Evolutionary conservation across 768 basidiomycete species (phyloP), one percentile per base, ranked within the genome.

Genomic region (Pulveroboletus ravenelii): DNA sequence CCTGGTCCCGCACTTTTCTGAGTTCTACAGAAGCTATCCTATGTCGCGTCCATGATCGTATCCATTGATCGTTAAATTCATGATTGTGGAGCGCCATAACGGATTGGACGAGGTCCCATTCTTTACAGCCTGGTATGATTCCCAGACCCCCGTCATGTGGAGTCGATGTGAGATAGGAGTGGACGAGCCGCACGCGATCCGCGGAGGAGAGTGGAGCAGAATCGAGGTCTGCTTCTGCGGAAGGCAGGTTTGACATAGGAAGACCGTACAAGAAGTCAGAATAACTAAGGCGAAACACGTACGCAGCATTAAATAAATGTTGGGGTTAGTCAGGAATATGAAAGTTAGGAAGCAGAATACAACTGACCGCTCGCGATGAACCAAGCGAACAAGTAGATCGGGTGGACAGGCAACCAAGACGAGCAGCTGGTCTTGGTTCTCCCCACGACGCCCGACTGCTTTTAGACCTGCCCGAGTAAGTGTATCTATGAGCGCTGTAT

Each of bases 81-180:
- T 81, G 79, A 67, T 97, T 86, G 60, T 98, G 95, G 8, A 97
- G 73, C 2, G 85, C 81, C 74, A 91, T 82, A 45, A 96, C 78
- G 18, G 83, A 82, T 58, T 90, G 84, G 8, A 96, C 78, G 44
- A 88, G 80, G 55, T 84, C 78, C 90, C 91, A 97, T 46, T 82
- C 79, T 13, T 77, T 68, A 20, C 81, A 74, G 13, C 79, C 81
- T 2, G 89, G 85, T 8, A 84, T 80, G 42, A 97, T 81, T 1
- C 89, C 92, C 2, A 95, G 78, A 5, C 93, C 93, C 10, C 90
- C 86, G 46, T 94, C 93, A n/a, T 73, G 62, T 0, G 76, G 72
- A 0, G 79, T 80, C 1, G 86, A 80, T 3, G 89, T 82, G 52
- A 93, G 73, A 63, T 84, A 86, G 7, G 75, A 63, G 60, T 93